phyloP scores from a whole-genome alignment of 2,329 filamentous ascomycete species.

The Teratosphaeria destructans region DNA sequence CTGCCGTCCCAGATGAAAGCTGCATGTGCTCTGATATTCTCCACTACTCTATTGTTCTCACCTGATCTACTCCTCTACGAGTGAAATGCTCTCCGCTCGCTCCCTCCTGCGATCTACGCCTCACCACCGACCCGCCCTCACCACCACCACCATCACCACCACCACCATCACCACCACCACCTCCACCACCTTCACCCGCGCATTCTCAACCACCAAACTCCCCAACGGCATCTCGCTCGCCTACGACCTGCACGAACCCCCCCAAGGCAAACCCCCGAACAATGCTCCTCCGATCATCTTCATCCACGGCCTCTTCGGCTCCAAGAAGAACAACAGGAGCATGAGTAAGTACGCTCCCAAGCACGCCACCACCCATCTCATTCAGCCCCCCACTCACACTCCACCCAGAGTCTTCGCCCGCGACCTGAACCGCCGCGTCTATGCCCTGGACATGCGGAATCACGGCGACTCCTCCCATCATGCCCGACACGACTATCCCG shows the following conservation, averaged over 20 bases:
- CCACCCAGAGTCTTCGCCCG: slow-evolving; percentile 61
- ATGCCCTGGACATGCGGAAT: slow-evolving; percentile 80
- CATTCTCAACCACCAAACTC: slow-evolving; percentile 20
- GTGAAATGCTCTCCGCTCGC: not conserved
- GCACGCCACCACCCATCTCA: not conserved
- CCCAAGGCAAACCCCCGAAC: slow-evolving; percentile 20
- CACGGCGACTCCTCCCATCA: slow-evolving; percentile 83
- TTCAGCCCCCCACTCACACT: slow-evolving; percentile 34
- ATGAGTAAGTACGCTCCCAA: slow-evolving; percentile 71
- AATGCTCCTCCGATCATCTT: slow-evolving; percentile 61
- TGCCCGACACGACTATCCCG: slow-evolving; percentile 63
- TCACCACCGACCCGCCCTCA: not conserved
- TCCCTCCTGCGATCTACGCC: not conserved
- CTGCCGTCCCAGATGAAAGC: not conserved
- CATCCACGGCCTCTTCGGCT: slow-evolving; percentile 87
- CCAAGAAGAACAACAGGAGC: slow-evolving; percentile 85
- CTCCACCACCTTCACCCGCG: slow-evolving; percentile 1
- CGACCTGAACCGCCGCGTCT: slow-evolving; percentile 70
- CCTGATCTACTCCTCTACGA: not conserved
- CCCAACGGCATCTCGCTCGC: slow-evolving; percentile 38
- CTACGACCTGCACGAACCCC: slow-evolving; percentile 58
- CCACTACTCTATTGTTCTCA: not conserved
- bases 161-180: not conserved
- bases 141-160: not conserved
- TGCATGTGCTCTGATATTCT: not conserved